These are phyloP conservation scores for Priceomyces fermenticarens DNA, from an alignment of 805 yeast genomes.

Conservation along the genomic window DNA sequence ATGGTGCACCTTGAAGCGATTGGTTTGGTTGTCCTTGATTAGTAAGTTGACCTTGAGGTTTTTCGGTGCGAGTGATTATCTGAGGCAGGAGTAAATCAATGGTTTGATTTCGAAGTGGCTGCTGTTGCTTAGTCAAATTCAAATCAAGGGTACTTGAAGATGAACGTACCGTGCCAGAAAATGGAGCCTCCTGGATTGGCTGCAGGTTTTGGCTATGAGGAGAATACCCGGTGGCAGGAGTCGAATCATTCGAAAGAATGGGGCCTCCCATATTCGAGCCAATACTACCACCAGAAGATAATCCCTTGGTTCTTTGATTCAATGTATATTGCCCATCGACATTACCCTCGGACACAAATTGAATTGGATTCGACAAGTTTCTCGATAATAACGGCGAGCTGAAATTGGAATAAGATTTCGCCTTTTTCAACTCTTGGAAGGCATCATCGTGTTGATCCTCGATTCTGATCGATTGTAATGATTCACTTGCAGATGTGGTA, in stretches of 20 bases:
- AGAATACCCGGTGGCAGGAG: slow-evolving; percentile 5
- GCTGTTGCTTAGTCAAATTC: slow-evolving; percentile 1
- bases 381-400: not conserved
- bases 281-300: slow-evolving; percentile 26
- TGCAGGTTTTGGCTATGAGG: slow-evolving; percentile 1
- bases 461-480: slow-evolving; percentile 29
- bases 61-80: slow-evolving; percentile 9
- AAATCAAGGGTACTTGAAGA: slow-evolving; percentile 5
- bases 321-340: not conserved
- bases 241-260: slow-evolving; percentile 6
- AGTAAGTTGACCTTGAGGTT: not conserved
- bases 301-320: slow-evolving; percentile 2
- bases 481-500: slow-evolving; percentile 21
- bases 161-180: slow-evolving; percentile 11
- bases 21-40: not conserved
- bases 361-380: slow-evolving; percentile 1
- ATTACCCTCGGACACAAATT: not conserved
- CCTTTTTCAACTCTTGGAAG: slow-evolving; percentile 36
- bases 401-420: slow-evolving; percentile 24
- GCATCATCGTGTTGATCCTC: slow-evolving; percentile 45
- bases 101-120: slow-evolving; percentile 5
- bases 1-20: slow-evolving; percentile 7
- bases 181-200: slow-evolving; percentile 5
- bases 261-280: slow-evolving; percentile 16
- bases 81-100: slow-evolving; percentile 27